Evolutionary conservation across 352 stramenopile genomes (phyloP), one percentile per base, ranked within the genome.

Genomic region (Globisporangium middletonii): DNA sequence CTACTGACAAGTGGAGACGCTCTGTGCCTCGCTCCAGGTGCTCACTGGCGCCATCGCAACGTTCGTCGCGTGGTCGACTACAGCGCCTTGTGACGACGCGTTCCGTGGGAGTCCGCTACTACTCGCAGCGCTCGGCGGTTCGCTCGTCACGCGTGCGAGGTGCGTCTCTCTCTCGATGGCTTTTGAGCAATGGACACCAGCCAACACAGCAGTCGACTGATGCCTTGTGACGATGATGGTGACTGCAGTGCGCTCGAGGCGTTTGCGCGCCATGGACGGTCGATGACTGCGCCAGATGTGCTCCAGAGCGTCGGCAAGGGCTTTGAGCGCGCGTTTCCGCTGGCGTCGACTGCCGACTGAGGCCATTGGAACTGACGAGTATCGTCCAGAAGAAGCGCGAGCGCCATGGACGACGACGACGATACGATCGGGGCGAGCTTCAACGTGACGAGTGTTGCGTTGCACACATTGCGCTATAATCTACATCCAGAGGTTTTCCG

Each of bases 221-320:
- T 13, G 6, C 13, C 18, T 19, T 23, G 41, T 5, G 6, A 8
- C 13, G 5, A 9, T 43, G 28, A 9, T 9, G 16, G 2, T 26
- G 37, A 27, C 33, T 35, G 35, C 9, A 89, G 84, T 41, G 67
- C 77, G 1, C 52, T 63, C 16, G 58, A 85, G 52, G 86, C 88
- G n/a, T 97, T 95, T 63, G 59, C 66, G 7, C 37, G 62, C 50
- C 77, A 94, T 51, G 56, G 73, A 19, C 83, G 88, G 18, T 77
- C 80, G 18, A 97, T 93, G 80, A 96, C 87, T 7, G 76, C 88
- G 0, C 86, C 88, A 0, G 88, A 97, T 56, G 67, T 95, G 18
- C 71, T 97, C 52, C 68, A 84, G 35, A 71, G 65, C 38, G 60
- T 94, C 44, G 69, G 73, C 52, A 81, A 86, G 61, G 78, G 70